Evolutionary conservation across 2,329 filamentous ascomycete species (phyloP).

Genomic region (Chaetomium sp.): DNA sequence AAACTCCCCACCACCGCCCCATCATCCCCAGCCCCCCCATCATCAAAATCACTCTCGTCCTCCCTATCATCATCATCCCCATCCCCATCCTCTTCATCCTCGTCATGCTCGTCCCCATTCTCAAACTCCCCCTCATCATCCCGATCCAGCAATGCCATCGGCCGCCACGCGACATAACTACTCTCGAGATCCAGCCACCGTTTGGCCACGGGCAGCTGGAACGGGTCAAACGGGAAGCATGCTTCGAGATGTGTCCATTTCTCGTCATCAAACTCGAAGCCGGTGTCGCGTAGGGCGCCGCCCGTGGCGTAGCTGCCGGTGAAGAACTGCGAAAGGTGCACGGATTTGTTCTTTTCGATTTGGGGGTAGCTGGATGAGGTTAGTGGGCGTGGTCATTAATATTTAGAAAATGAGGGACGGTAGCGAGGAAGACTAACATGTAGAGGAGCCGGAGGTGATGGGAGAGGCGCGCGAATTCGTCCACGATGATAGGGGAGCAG

Average conservation of each 20-base stretch:
- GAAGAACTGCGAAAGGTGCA: constrained; percentile 68
- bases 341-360: constrained; percentile 85
- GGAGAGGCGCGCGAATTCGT: constrained; percentile 83
- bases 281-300: constrained; percentile 48
- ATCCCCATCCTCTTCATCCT: constrained; percentile 41
- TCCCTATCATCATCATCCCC: constrained; percentile 40
- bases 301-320: constrained; percentile 50
- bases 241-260: constrained; percentile 80
- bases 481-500: constrained; percentile 82
- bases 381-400: background rate
- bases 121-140: constrained; percentile 50
- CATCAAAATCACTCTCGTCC: constrained; percentile 18
- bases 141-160: constrained; percentile 62
- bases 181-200: constrained; percentile 73
- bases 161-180: constrained; percentile 71
- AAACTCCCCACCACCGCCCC: constrained; percentile 19
- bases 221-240: constrained; percentile 97
- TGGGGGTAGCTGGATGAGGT: constrained; percentile 53
- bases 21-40: background rate
- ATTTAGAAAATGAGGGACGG: background rate
- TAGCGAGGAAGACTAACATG: constrained; percentile 37
- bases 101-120: constrained; percentile 46
- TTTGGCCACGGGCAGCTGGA: constrained; percentile 80
- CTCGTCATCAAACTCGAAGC: constrained; percentile 56
- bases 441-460: constrained; percentile 84